Base-by-base conservation (phyloP, 768 basidiomycete species). In the Wakefieldia striispora region DNA sequence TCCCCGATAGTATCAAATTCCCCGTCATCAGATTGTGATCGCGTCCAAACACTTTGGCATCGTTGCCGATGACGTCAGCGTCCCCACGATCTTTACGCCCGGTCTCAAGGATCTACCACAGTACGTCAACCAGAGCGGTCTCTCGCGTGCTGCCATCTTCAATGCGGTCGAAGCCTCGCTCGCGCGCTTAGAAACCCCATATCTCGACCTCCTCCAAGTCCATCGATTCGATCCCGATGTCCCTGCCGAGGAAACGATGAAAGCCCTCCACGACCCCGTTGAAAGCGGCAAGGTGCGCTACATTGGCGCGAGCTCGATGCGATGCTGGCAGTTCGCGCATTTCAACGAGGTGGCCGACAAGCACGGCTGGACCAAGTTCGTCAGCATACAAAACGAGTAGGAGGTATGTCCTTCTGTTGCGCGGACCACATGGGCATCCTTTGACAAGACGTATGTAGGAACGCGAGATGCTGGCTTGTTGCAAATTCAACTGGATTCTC, bases 371-470 rank as follows among this genome's bases (percentile, higher is more conserved):
- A 79, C 80, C 6, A 74, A 69, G 50, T 82, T 83, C 51, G 70
- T 79, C 40, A 75, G 78, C 49, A 80, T 82, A 72, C 81, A 83
- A 62, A 70, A 73, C 38, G 75, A 78, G 50, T 75, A 82, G n/a
- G n/a, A n/a, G n/a, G n/a, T n/a, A n/a, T n/a, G n/a, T n/a, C n/a
- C n/a, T n/a, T 53, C 78, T 71, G 31, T 62, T 81, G 6, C 67
- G 6, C 23, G 23, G 23, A 23, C 23, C 23, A 23, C 23, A 23
- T 23, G 21, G 26, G 12, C 2, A 10, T 19, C 12, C 3, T 11
- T 13, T 56, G 19, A 59, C 3, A 3, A 3, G 2, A 31, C 10
- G 2, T 23, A n/a, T n/a, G n/a, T 27, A 76, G 77, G 77, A 78
- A 46, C 65, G 70, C 1, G 75, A 76, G 49, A 73, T 75, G 75